phyloP scores from a whole-genome alignment of 345 rosid genomes.

The Acer yangbiense region DNA sequence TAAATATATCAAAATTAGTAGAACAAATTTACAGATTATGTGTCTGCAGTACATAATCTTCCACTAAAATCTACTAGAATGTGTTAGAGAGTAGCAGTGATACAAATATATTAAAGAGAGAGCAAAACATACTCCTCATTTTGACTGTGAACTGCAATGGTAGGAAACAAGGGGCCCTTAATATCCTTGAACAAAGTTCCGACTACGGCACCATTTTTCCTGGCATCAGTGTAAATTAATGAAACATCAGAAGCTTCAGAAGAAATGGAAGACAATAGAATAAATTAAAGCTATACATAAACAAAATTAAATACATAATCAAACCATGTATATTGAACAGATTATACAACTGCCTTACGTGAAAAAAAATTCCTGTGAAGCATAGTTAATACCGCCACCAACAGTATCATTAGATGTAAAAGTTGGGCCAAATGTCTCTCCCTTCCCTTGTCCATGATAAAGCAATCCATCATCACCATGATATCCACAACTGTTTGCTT shows the following conservation, averaged over 20 bases:
- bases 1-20: background rate
- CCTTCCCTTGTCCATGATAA: constrained; percentile 74
- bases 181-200: constrained; percentile 69
- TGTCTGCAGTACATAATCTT: constrained; percentile 9
- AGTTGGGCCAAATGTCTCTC: constrained; percentile 83
- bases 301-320: constrained; percentile 2
- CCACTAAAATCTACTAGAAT: background rate
- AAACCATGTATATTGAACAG: constrained; percentile 12
- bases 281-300: background rate
- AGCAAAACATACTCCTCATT: constrained; percentile 81
- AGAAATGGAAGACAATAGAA: constrained; percentile 19
- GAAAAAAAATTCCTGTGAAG: constrained; percentile 84
- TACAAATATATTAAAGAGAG: constrained; percentile 20
- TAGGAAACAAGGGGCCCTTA: constrained; percentile 78
- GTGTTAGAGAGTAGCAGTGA: background rate
- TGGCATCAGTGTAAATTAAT: constrained; percentile 37
- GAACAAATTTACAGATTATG: background rate
- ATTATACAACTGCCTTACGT: constrained; percentile 64
- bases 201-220: constrained; percentile 78
- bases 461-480: constrained; percentile 94
- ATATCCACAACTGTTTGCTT: constrained; percentile 91
- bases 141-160: constrained; percentile 93
- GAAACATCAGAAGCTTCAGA: constrained; percentile 17
- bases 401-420: constrained; percentile 75
- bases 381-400: constrained; percentile 94